phyloP scores from a whole-genome alignment of 305 asterid species.

The Plantago coronopus region DNA sequence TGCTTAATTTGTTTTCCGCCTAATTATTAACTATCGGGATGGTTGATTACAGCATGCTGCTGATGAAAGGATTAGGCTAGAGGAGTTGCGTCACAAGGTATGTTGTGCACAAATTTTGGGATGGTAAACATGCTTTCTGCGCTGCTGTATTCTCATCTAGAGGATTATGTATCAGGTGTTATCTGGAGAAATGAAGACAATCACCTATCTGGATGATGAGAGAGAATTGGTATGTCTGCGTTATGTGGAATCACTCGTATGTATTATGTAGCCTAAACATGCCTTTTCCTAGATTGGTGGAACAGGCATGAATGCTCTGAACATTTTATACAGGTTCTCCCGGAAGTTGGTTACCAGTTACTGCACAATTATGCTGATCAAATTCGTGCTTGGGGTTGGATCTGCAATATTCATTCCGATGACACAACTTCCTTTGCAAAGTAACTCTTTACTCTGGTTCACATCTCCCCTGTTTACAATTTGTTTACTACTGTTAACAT shows the following conservation, averaged over 20 bases:
- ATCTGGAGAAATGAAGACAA: conserved; percentile 72
- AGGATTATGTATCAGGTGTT: conserved; percentile 50
- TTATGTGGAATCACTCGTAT: conserved; percentile 18
- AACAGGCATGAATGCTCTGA: conserved; percentile 25
- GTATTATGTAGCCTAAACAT: conserved; percentile 17
- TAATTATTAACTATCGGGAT: conserved; percentile 23
- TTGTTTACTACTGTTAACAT: conserved; percentile 16
- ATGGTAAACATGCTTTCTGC: conserved; percentile 16
- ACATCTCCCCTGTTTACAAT: conserved; percentile 13
- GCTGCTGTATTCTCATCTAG: conserved; percentile 21
- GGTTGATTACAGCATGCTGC: conserved; percentile 84
- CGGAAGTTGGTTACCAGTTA: conserved; percentile 83
- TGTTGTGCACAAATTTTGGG: conserved; percentile 17
- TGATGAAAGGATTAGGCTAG: conserved; percentile 93
- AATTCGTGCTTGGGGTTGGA: conserved; percentile 90
- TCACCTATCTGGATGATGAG: conserved; percentile 62
- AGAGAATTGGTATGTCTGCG: conserved; percentile 65
- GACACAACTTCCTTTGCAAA: conserved; percentile 57
- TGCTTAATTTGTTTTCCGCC: conserved; percentile 15
- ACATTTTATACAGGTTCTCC: conserved; percentile 52
- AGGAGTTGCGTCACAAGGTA: conserved; percentile 86
- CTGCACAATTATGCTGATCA: conserved; percentile 72
- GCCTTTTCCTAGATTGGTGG: conserved; percentile 1
- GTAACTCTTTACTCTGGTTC: conserved; percentile 37
- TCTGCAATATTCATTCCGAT: conserved; percentile 65